Evolutionary conservation across 2,329 filamentous ascomycete genomes (phyloP).

Genomic region (Hypomyces rosellus): DNA sequence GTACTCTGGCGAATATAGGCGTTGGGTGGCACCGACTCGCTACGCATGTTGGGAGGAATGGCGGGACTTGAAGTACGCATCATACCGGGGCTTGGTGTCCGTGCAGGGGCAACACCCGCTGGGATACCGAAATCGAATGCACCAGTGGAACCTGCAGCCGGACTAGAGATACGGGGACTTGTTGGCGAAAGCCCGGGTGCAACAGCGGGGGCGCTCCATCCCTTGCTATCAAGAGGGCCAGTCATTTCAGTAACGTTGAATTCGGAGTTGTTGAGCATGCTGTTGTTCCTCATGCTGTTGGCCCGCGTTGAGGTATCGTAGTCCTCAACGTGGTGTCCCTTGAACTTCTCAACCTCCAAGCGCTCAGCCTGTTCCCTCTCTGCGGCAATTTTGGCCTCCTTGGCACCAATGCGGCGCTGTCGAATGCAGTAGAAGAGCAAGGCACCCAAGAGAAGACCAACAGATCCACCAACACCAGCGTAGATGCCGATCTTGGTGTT

Average conservation of each 20-base stretch:
- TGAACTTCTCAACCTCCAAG: constrained; percentile 45
- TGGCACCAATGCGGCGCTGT: constrained; percentile 46
- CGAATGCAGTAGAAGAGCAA: constrained; percentile 49
- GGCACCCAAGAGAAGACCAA: constrained; percentile 33
- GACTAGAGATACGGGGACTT: constrained; percentile 10
- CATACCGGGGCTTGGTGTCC: constrained; percentile 1
- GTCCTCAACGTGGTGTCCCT: constrained; percentile 29
- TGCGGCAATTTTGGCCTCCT: constrained; percentile 43
- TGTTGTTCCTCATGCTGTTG: constrained; percentile 9
- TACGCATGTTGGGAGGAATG: background rate
- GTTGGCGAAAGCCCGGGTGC: constrained; percentile 8
- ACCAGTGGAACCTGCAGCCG: constrained; percentile 8
- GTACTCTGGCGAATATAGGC: background rate
- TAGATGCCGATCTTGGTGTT: constrained; percentile 49
- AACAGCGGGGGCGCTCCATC: constrained; percentile 11
- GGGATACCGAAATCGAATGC: constrained; percentile 16
- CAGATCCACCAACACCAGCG: constrained; percentile 38
- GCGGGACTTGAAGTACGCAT: constrained; percentile 7
- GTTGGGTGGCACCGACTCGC: background rate
- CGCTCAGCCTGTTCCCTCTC: constrained; percentile 41
- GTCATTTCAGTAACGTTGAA: constrained; percentile 15
- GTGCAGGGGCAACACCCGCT: background rate
- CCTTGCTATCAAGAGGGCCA: constrained; percentile 12
- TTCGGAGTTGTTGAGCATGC: constrained; percentile 11
- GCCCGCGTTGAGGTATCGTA: constrained; percentile 16